Conservation (phyloP, 495 filamentous ascomycete species). For the Penicillium lagena region DNA sequence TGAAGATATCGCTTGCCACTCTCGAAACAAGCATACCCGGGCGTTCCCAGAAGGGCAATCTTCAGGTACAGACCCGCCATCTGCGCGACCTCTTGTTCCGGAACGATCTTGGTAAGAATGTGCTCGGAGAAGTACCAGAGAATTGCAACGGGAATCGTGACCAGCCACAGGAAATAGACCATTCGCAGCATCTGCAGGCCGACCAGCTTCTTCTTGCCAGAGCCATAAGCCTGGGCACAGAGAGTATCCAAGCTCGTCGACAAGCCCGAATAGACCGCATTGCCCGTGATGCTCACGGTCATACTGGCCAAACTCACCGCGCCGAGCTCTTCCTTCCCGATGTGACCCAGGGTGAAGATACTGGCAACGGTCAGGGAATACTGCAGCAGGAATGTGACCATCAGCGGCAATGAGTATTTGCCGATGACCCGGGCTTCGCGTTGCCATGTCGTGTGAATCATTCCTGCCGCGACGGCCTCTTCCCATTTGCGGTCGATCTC, state of each 20-base stretch:
- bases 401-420: slow-evolving; percentile 57
- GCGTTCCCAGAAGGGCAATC: slow-evolving; percentile 58
- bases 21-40: slow-evolving; percentile 67
- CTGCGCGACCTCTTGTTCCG: slow-evolving; percentile 54
- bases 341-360: slow-evolving; percentile 61
- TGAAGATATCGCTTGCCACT: slow-evolving; percentile 68
- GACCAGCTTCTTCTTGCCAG: slow-evolving; percentile 60
- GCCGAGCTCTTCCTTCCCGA: slow-evolving; percentile 58
- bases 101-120: slow-evolving; percentile 57
- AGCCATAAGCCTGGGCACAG: slow-evolving; percentile 71
- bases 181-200: slow-evolving; percentile 69
- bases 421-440: slow-evolving; percentile 67
- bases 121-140: slow-evolving; percentile 58
- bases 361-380: slow-evolving; percentile 67
- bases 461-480: slow-evolving; percentile 63
- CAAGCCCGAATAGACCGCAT: slow-evolving; percentile 65
- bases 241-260: slow-evolving; percentile 70
- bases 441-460: slow-evolving; percentile 78
- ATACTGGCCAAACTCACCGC: slow-evolving; percentile 62
- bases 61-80: slow-evolving; percentile 65
- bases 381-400: slow-evolving; percentile 68
- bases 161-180: slow-evolving; percentile 54
- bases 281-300: slow-evolving; percentile 69
- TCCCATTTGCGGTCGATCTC: slow-evolving; percentile 65
- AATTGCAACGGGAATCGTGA: slow-evolving; percentile 59